A percentile compares a stretch with the other conserved stretches of the same genome.
Conservation (phyloP, 1,284 basidiomycete genomes). For the Peniophora sp. region DNA sequence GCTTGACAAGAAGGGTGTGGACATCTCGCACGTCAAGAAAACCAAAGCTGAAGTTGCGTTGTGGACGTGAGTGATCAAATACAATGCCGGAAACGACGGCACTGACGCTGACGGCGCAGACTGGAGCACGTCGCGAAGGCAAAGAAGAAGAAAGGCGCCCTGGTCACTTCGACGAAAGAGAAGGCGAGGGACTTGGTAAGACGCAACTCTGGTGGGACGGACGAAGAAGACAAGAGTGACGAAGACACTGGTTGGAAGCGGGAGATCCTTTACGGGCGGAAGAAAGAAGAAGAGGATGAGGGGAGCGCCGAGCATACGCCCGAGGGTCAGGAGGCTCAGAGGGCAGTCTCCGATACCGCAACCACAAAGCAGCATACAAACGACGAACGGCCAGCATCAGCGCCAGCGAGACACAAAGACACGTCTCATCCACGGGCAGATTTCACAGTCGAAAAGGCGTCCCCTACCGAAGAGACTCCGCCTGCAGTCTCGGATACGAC, state of each 20-base stretch:
- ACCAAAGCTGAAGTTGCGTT: constrained; percentile 52
- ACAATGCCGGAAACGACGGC: not conserved
- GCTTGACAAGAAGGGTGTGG: constrained; percentile 49
- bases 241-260: constrained; percentile 7
- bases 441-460: too few species aligned
- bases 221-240: constrained; percentile 5
- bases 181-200: constrained; percentile 1
- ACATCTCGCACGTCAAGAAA: constrained; percentile 54
- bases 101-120: constrained; percentile 17
- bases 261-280: constrained; percentile 15
- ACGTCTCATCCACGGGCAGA: too few species aligned
- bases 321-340: not conserved
- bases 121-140: constrained; percentile 38
- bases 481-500: too few species aligned
- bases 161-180: constrained; percentile 24
- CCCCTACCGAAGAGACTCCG: too few species aligned
- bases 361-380: too few species aligned
- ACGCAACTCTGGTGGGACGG: not conserved
- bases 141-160: constrained; percentile 30
- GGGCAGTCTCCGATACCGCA: too few species aligned
- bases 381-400: too few species aligned
- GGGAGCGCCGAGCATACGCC: not conserved
- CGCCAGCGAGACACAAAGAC: too few species aligned
- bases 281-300: constrained; percentile 4
- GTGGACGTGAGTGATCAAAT: constrained; percentile 37